Evolutionary conservation across 208 protist species (phyloP).

Genomic region (Tritrichomonas foetus): DNA sequence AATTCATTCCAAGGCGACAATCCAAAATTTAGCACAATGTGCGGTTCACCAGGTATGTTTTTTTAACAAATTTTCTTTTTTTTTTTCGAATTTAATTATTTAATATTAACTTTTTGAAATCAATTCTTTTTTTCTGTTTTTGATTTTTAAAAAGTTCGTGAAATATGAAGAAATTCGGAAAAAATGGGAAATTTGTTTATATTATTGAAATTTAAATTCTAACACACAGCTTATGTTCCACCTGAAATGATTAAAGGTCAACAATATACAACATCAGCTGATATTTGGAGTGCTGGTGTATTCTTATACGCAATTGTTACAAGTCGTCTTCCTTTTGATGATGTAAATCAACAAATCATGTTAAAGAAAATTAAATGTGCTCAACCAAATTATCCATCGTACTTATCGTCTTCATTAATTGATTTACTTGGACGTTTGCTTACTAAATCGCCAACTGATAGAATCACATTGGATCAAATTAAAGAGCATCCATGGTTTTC

Average conservation of each 20-base stretch:
- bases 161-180: too few relatives aligned
- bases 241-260: conserved; percentile 27
- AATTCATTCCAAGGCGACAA: not conserved
- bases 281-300: conserved; percentile 26
- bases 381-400: not conserved
- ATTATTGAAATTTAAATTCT: too few relatives aligned
- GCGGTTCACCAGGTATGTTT: conserved; percentile 4
- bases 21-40: not conserved
- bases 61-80: too few relatives aligned
- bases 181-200: too few relatives aligned
- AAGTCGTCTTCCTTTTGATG: conserved; percentile 1
- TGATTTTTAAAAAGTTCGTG: too few relatives aligned
- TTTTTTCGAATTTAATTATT: too few relatives aligned
- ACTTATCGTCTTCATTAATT: not conserved
- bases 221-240: not conserved
- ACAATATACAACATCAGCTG: not conserved
- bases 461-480: not conserved
- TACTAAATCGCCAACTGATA: not conserved
- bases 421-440: not conserved
- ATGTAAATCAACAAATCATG: not conserved
- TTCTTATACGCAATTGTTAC: not conserved
- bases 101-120: too few relatives aligned
- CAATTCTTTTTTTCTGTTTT: too few relatives aligned
- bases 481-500: conserved; percentile 27
- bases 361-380: not conserved